Conservation (phyloP, 2,329 filamentous ascomycete genomes). For the Fusarium sp. region DNA sequence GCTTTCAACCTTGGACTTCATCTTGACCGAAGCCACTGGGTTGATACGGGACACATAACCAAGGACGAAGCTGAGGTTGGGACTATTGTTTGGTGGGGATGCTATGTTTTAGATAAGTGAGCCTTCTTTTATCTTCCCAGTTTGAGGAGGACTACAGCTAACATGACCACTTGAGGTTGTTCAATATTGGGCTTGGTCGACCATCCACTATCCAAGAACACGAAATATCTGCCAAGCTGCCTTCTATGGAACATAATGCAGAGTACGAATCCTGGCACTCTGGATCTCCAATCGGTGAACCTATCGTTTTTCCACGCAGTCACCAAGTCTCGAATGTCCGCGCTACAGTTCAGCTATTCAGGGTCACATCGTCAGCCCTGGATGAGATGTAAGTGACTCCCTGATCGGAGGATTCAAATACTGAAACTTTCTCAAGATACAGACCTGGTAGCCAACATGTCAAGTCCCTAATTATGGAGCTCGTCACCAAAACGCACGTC, state of each 20-base stretch:
- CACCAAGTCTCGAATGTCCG: background rate
- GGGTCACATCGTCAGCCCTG: background rate
- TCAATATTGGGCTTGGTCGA: background rate
- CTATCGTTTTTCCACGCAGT: background rate
- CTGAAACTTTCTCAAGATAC: background rate
- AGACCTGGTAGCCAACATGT: background rate
- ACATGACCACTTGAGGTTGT: background rate
- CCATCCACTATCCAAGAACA: background rate
- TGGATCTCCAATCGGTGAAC: rapidly evolving
- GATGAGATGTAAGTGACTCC: background rate
- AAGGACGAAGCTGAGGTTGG: background rate
- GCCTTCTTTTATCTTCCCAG: too few species aligned
- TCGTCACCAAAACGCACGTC: background rate
- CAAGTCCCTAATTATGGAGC: background rate
- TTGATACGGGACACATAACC: background rate
- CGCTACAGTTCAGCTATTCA: background rate
- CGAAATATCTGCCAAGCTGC: background rate
- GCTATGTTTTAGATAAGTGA: background rate
- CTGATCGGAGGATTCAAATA: background rate
- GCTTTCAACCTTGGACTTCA: background rate
- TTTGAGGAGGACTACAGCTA: too few species aligned
- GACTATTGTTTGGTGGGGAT: background rate
- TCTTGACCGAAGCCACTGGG: background rate
- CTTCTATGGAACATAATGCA: background rate
- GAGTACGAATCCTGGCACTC: background rate